Conservation (phyloP, 2,329 filamentous ascomycete species). For the Periconia sp. region DNA sequence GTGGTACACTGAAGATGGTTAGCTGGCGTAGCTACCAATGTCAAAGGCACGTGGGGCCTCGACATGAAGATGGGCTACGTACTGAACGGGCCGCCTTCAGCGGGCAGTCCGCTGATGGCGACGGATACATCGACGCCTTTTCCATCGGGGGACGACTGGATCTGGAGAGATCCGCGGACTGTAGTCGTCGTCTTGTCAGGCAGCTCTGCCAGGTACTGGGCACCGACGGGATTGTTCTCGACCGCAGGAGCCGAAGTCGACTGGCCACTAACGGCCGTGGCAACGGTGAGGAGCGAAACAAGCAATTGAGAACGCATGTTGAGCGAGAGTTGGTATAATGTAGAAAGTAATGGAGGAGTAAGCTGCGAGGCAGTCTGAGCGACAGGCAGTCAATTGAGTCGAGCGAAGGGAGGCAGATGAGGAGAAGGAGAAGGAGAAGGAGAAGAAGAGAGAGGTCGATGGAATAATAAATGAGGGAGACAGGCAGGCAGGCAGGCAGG, state of each 20-base stretch:
- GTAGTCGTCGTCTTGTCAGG: slow-evolving; percentile 37
- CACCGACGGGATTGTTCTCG: slow-evolving; percentile 47
- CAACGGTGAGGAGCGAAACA: slow-evolving; percentile 36
- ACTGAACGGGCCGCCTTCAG: slow-evolving; percentile 52
- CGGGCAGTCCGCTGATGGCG: slow-evolving; percentile 49
- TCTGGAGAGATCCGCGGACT: slow-evolving; percentile 44
- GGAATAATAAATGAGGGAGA: background rate
- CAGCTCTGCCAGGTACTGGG: slow-evolving; percentile 47
- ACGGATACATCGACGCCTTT: slow-evolving; percentile 50
- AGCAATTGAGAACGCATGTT: slow-evolving; percentile 39
- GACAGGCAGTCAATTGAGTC: slow-evolving; percentile 17
- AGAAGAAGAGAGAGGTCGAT: background rate
- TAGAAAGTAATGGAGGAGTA: slow-evolving; percentile 10
- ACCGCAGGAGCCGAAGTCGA: slow-evolving; percentile 40
- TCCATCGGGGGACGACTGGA: slow-evolving; percentile 40
- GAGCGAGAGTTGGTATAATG: slow-evolving; percentile 14
- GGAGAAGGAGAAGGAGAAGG: slow-evolving; percentile 2
- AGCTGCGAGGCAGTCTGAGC: slow-evolving; percentile 1
- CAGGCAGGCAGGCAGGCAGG: background rate
- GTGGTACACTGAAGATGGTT: slow-evolving; percentile 49
- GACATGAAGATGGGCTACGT: slow-evolving; percentile 13
- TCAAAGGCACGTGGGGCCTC: background rate
- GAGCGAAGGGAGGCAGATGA: slow-evolving; percentile 7
- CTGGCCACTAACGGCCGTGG: slow-evolving; percentile 36
- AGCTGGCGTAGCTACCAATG: background rate